phyloP scores from a whole-genome alignment of 2,329 filamentous ascomycete species.

The Aspergillus sergii region DNA sequence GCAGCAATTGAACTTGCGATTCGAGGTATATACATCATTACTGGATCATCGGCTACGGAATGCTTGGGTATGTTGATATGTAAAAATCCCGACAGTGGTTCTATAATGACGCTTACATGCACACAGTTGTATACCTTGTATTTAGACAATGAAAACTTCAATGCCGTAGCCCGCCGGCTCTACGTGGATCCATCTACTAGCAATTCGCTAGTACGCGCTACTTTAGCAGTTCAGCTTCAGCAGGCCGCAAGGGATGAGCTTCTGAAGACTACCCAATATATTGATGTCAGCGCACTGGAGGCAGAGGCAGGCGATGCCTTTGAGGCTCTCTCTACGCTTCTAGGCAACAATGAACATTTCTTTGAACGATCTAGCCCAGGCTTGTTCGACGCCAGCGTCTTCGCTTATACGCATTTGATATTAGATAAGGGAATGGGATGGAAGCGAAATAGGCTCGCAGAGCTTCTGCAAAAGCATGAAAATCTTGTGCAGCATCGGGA shows the following conservation, averaged over 20 bases:
- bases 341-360: conserved; percentile 64
- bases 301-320: conserved; percentile 65
- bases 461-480: conserved; percentile 58
- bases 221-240: conserved; percentile 68
- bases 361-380: conserved; percentile 62
- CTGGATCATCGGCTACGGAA: conserved; percentile 76
- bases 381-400: conserved; percentile 84
- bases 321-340: conserved; percentile 60
- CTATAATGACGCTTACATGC: conserved; percentile 4
- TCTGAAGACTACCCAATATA: conserved; percentile 58
- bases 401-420: conserved; percentile 84
- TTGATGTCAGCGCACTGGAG: conserved; percentile 61
- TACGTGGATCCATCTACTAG: conserved; percentile 69
- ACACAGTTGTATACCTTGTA: conserved; percentile 77
- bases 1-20: conserved; percentile 57
- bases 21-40: conserved; percentile 77
- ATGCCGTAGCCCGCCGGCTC: conserved; percentile 65
- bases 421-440: conserved; percentile 66
- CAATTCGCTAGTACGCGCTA: conserved; percentile 63
- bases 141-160: conserved; percentile 67
- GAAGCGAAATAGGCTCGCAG: conserved; percentile 63
- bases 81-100: not conserved
- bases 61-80: conserved; percentile 70
- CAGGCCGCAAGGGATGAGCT: conserved; percentile 75
- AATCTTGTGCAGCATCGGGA: conserved; percentile 68